Percentiles rank a stretch among this genome's conserved stretches.
Conservation (phyloP, 2,329 filamentous ascomycete genomes). For the Plectosphaerella plurivora region DNA sequence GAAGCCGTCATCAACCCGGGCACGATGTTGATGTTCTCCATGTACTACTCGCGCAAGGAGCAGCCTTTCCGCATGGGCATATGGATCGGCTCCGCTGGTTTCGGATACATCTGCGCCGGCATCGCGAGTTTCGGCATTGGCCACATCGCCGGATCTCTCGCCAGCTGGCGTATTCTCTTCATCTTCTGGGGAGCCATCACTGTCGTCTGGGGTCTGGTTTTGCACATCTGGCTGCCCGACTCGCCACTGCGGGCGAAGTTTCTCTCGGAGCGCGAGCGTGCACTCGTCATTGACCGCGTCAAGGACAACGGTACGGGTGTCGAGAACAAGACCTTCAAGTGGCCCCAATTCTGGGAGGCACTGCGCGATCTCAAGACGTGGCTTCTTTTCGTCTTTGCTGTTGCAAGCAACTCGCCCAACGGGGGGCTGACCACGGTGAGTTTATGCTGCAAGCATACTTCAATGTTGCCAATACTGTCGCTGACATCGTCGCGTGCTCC, state of each 20-base stretch:
- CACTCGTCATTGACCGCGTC: constrained; percentile 56
- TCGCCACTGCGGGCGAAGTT: constrained; percentile 69
- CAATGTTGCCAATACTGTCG: too few species aligned
- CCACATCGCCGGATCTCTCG: background rate
- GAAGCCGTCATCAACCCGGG: background rate
- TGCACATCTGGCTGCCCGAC: constrained; percentile 55
- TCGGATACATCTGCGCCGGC: background rate
- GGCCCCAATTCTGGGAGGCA: constrained; percentile 42
- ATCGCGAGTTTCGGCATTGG: background rate
- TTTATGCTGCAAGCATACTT: too few species aligned
- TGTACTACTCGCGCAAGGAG: background rate
- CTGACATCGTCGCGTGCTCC: too few species aligned
- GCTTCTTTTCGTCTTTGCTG: constrained; percentile 59
- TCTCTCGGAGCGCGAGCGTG: constrained; percentile 62
- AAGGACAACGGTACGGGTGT: constrained; percentile 57
- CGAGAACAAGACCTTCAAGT: constrained; percentile 48
- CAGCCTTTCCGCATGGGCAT: background rate
- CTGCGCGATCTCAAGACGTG: constrained; percentile 63
- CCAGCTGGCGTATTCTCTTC: background rate
- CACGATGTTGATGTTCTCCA: background rate
- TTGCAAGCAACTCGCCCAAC: constrained; percentile 71
- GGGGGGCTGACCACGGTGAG: constrained; percentile 58
- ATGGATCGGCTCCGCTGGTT: background rate
- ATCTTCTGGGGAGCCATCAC: background rate
- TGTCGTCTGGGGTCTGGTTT: background rate